Evolutionary conservation across 139 green algal species (phyloP).

Genomic region (Nannochloris sp.): DNA sequence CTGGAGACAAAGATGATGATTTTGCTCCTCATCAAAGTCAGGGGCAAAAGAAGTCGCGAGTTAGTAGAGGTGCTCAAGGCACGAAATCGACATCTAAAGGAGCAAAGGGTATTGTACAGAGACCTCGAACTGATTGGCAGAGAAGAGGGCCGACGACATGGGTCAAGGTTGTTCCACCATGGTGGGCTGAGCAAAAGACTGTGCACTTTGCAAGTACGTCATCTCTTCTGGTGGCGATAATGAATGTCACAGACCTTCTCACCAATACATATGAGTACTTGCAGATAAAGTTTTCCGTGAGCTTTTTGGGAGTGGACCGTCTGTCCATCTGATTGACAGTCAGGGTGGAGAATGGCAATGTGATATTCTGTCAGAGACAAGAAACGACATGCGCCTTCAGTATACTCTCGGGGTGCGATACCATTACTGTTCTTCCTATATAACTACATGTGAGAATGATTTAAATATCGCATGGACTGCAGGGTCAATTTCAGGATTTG

Average conservation of each 20-base stretch:
- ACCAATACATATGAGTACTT: neutral
- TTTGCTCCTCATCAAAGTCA: neutral
- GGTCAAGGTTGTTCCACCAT: slow-evolving; percentile 32
- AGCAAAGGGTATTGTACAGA: neutral
- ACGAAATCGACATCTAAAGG: neutral
- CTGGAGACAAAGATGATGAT: neutral
- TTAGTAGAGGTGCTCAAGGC: neutral
- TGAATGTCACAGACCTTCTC: neutral
- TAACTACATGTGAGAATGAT: too few species aligned
- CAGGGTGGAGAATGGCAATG: slow-evolving; percentile 8
- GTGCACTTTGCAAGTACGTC: slow-evolving; percentile 35
- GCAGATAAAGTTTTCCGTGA: slow-evolving; percentile 31
- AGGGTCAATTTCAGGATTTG: slow-evolving; percentile 13
- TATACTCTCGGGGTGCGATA: slow-evolving; percentile 21
- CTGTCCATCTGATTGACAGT: slow-evolving; percentile 13
- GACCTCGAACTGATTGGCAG: slow-evolving; percentile 31
- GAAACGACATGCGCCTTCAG: slow-evolving; percentile 28
- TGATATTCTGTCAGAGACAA: slow-evolving; percentile 16
- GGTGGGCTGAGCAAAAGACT: slow-evolving; percentile 32
- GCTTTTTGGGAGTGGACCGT: slow-evolving; percentile 14
- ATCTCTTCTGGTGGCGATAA: neutral
- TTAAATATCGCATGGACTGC: neutral
- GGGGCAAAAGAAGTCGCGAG: neutral
- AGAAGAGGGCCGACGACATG: slow-evolving; percentile 16
- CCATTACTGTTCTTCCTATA: too few species aligned